Evolutionary conservation across 2,329 filamentous ascomycete genomes (phyloP), one percentile per base, ranked within the genome.

Genomic region (Claviceps lovelessii): DNA sequence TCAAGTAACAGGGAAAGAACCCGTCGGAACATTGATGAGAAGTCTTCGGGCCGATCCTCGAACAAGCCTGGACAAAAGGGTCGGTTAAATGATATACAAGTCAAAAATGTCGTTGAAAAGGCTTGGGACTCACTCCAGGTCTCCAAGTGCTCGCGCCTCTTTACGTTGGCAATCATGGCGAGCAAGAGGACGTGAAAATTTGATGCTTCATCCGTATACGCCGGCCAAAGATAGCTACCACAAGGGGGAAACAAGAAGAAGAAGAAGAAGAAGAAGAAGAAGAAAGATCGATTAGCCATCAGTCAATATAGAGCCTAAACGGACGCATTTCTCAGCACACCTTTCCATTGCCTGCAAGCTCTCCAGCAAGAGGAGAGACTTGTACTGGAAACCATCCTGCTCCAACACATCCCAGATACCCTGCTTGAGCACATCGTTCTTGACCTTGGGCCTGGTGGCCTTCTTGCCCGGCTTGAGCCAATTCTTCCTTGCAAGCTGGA

Each of bases 161-260:
- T 97, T 56, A 90, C 84, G 68, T 91, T 95, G 59, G 87, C 80
- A 63, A 98, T 84, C 58, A 96, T 71, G 17, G 86, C 86, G 64
- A 97, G 83, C 58, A 98, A 76, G 39, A 97, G 75, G 54, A 96
- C 85, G 68, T 98, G 91, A 64, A 90, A 85, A 68, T 98, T 94
- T 37, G 91, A 95, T 4, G 89, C 83, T 63, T 93, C 84, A 59
- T 95, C 88, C 13, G 80, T 83, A 67, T 94, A 98, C 52, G 86
- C 88, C 49, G 93, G 93, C 93, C 93, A 98, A 33, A 98, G 78
- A 66, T 95, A 97, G 65, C 88, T 88, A 57, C 45, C 45, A 9
- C 23, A 23, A 23, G 23, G 23, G 23, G 23, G 23, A 23, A 23
- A 23, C 23, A 23, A 23, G 3, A 23, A 46, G 11, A 11, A 45